These are phyloP conservation scores for Talaromyces thailandensis DNA, from an alignment of 495 filamentous ascomycete species.

Conservation along the genomic window DNA sequence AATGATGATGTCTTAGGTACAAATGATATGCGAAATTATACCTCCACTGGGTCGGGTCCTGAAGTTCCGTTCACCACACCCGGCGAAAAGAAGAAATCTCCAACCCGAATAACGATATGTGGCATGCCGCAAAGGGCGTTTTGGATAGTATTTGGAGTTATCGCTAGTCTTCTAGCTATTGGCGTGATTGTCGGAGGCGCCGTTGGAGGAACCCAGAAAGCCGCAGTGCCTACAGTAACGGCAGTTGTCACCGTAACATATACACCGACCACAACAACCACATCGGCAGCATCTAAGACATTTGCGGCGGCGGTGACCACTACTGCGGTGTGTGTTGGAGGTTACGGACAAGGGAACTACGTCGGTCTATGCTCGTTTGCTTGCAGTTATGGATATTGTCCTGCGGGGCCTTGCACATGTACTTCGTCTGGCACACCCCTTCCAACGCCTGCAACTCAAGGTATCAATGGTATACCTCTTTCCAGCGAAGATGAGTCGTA, in stretches of 20 bases:
- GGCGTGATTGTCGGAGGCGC: constrained; percentile 1
- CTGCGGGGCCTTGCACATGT: constrained; percentile 29
- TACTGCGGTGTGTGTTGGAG: constrained; percentile 20
- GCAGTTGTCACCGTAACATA: constrained; percentile 9
- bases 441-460: constrained; percentile 15
- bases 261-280: constrained; percentile 4
- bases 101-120: neutral
- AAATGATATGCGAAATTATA: neutral
- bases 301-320: constrained; percentile 9
- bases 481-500: constrained; percentile 25
- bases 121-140: neutral
- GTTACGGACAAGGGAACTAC: constrained; percentile 31
- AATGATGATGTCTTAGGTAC: neutral
- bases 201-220: neutral
- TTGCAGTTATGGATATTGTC: constrained; percentile 33
- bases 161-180: neutral
- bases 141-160: neutral
- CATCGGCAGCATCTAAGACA: neutral
- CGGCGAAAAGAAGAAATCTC: neutral
- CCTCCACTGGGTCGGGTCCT: neutral
- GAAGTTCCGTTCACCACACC: neutral
- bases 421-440: constrained; percentile 20
- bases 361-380: constrained; percentile 31
- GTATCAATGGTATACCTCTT: constrained; percentile 19
- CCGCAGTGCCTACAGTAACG: neutral